phyloP scores from a whole-genome alignment of 1,284 basidiomycete genomes.

The Wolfiporia cocos region DNA sequence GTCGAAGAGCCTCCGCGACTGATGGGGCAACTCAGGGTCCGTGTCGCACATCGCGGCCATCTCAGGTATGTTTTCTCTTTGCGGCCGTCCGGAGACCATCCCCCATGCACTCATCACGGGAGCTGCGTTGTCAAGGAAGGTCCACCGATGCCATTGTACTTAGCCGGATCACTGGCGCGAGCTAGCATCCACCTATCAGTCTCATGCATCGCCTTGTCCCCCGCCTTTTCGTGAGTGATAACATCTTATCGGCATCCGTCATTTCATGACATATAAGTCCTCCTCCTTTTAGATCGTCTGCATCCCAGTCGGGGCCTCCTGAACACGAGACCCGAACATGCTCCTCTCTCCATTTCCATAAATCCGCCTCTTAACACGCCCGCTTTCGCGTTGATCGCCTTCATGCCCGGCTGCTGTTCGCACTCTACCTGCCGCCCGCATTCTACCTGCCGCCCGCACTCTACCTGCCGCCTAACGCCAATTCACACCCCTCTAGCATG shows the following conservation, averaged over 20 bases:
- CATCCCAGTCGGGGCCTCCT: constrained; percentile 12
- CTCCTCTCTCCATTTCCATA: constrained; percentile 11
- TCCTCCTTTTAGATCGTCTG: constrained; percentile 12
- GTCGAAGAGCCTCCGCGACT: constrained; percentile 5
- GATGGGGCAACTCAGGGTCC: constrained; percentile 12
- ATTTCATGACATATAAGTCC: constrained; percentile 11
- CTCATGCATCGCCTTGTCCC: constrained; percentile 11
- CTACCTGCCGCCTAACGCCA: neutral
- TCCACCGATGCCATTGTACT: constrained; percentile 20
- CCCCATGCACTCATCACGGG: constrained; percentile 20
- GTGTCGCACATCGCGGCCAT: too few species aligned
- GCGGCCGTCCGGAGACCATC: neutral
- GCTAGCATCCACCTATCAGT: constrained; percentile 12
- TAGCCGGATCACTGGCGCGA: constrained; percentile 20
- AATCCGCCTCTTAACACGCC: too few species aligned
- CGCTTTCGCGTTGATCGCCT: too few species aligned
- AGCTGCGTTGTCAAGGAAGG: constrained; percentile 22
- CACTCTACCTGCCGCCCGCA: too few species aligned
- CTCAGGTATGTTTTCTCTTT: neutral
- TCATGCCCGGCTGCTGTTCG: too few species aligned
- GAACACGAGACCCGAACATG: constrained; percentile 18
- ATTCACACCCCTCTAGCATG: constrained; percentile 5
- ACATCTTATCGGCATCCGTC: constrained; percentile 23
- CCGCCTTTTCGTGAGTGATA: constrained; percentile 21
- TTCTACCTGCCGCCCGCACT: neutral